Evolutionary conservation across 495 filamentous ascomycete species (phyloP).

Genomic region (Bacidia rubella): DNA sequence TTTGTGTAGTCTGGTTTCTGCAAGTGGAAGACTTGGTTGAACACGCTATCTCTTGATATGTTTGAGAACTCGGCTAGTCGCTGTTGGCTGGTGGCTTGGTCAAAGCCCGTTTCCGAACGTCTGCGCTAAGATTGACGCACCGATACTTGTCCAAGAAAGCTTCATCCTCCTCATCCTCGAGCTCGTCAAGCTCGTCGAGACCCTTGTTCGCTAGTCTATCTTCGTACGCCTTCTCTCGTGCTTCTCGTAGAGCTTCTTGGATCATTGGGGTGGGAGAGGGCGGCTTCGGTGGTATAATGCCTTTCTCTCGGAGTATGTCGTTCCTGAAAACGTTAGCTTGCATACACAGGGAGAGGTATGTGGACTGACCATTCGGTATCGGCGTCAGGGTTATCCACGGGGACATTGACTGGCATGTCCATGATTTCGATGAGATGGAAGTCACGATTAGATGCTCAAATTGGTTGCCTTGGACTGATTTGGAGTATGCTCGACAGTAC

Average conservation of each 20-base stretch:
- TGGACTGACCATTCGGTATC: slow-evolving; percentile 84
- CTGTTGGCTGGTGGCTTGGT: slow-evolving; percentile 44
- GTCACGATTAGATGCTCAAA: background rate
- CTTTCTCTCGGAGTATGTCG: slow-evolving; percentile 93
- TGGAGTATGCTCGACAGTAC: background rate
- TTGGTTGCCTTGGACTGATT: background rate
- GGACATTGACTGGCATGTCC: slow-evolving; percentile 68
- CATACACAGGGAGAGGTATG: background rate
- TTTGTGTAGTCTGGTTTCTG: slow-evolving; percentile 85
- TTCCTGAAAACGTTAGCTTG: slow-evolving; percentile 50
- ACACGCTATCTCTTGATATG: slow-evolving; percentile 58
- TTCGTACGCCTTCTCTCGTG: slow-evolving; percentile 65
- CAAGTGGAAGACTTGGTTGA: slow-evolving; percentile 83
- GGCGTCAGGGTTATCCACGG: slow-evolving; percentile 87
- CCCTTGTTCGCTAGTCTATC: slow-evolving; percentile 88
- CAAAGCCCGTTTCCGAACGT: slow-evolving; percentile 3
- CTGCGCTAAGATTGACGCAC: slow-evolving; percentile 21
- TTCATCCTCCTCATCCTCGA: slow-evolving; percentile 93
- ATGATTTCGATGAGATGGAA: no score
- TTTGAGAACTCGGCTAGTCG: slow-evolving; percentile 67
- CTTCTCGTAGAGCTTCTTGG: slow-evolving; percentile 84
- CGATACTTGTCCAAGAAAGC: slow-evolving; percentile 77
- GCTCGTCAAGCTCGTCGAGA: slow-evolving; percentile 78
- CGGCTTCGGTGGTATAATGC: slow-evolving; percentile 89
- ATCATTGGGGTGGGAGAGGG: slow-evolving; percentile 88